phyloP scores from a whole-genome alignment of 1,139 yeast species.

The Eremothecium coryli region DNA sequence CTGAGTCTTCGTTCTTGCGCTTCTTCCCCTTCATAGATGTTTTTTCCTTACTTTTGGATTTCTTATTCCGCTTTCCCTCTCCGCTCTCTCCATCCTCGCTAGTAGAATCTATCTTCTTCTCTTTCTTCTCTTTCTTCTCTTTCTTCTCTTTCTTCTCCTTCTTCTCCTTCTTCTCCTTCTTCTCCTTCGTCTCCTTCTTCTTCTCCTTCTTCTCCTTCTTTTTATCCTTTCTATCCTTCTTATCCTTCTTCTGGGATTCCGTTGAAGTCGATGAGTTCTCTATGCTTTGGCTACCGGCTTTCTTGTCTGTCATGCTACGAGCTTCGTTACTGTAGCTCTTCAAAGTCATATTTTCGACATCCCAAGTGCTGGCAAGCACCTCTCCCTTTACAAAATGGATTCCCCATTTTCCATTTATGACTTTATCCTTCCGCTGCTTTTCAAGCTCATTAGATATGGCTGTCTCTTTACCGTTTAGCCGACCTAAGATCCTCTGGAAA shows the following conservation, averaged over 20 bases:
- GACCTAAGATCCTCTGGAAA: slow-evolving; percentile 81
- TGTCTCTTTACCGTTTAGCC: slow-evolving; percentile 70
- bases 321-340: slow-evolving; percentile 20
- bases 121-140: slow-evolving; percentile 28
- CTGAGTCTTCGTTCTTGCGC: slow-evolving; percentile 18
- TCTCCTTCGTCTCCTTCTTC: slow-evolving; percentile 22
- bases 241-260: slow-evolving; percentile 24
- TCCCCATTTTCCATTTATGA: slow-evolving; percentile 76
- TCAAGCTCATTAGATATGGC: slow-evolving; percentile 52
- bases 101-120: slow-evolving; percentile 22
- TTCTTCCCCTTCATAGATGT: slow-evolving; percentile 23
- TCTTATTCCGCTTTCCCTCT: slow-evolving; percentile 23
- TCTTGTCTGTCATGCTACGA: slow-evolving; percentile 19
- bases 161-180: slow-evolving; percentile 27
- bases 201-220: slow-evolving; percentile 29
- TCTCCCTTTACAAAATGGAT: slow-evolving; percentile 82
- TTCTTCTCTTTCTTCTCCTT: slow-evolving; percentile 29
- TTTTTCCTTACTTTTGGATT: slow-evolving; percentile 15
- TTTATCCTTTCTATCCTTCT: slow-evolving; percentile 29
- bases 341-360: slow-evolving; percentile 44
- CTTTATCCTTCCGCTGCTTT: slow-evolving; percentile 53
- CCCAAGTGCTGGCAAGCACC: slow-evolving; percentile 76
- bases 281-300: slow-evolving; percentile 22
- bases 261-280: too few species aligned
- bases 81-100: slow-evolving; percentile 31